Evolutionary conservation across 306 rosid genomes (phyloP), one percentile per base, ranked within the genome.

Genomic region (Rubus parviflorus): DNA sequence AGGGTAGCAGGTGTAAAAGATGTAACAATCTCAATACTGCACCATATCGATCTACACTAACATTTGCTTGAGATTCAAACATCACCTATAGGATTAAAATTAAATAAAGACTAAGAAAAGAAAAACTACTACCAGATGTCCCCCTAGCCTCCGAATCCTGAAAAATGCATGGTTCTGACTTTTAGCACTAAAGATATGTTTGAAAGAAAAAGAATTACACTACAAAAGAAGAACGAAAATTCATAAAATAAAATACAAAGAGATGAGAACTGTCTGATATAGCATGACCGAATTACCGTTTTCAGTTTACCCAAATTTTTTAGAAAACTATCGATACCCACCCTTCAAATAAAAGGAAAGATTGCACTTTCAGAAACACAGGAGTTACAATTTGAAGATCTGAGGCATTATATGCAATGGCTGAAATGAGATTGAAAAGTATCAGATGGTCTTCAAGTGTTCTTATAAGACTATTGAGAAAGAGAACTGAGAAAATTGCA

Each of bases 1-100:
- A 78, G 41, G 63, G 80, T 73, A 83, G 83, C 85, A 78, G 75
- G 84, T 76, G 80, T 79, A 81, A 86, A 78, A 68, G 72, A 74
- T 73, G 65, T 35, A 68, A 58, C 47, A 71, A 49, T 58, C 63
- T 47, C 74, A 60, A 51, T 77, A 66, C 79, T 81, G 71, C 83
- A 79, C 81, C 83, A 78, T 83, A 87, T 70, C 78, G 7, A 64
- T 12, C 46, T 51, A 52, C 15, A 73, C 58, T 65, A 54, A 66
- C 42, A 56, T 11, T 70, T 78, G 60, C 43, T 38, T 78, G 43
- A 22, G 23, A 48, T 8, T 38, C 60, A 71, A 79, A 56, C n/a
- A 72, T 63, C 64, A 70, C 22, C 41, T 52, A 67, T 62, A 23
- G n/a, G 68, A 78, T 81, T 68, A 78, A 76, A 62, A 75, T 3